Conservation (phyloP, 116 monocot species). For the Papilionanthe hybrid region DNA sequence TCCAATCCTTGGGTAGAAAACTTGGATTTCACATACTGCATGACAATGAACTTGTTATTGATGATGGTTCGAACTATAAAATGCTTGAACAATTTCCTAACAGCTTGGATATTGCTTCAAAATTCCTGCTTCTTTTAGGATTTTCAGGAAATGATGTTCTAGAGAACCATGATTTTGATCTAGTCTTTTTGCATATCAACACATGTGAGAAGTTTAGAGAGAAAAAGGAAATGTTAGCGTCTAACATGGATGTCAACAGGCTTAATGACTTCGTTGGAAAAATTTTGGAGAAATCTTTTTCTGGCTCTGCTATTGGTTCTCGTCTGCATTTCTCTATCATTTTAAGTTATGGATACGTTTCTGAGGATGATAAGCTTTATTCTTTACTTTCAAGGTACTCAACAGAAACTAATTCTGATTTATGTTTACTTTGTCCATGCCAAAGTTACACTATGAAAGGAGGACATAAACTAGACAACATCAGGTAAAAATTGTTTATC, state of each 20-base stretch:
- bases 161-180: conserved; percentile 69
- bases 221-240: conserved; percentile 33
- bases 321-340: conserved; percentile 71
- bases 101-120: conserved; percentile 14
- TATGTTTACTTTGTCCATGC: conserved; percentile 68
- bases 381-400: conserved; percentile 24
- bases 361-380: conserved; percentile 23
- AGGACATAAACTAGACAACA: conserved; percentile 45
- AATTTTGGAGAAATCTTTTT: conserved; percentile 40
- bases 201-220: conserved; percentile 28
- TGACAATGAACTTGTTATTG: conserved; percentile 27
- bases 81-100: conserved; percentile 2
- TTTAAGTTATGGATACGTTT: conserved; percentile 57
- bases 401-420: conserved; percentile 56
- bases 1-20: conserved; percentile 53
- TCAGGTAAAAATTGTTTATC: conserved; percentile 47
- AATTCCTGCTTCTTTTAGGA: conserved; percentile 57
- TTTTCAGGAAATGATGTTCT: conserved; percentile 53
- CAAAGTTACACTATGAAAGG: conserved; percentile 90
- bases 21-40: conserved; percentile 57
- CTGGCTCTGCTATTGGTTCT: conserved; percentile 53
- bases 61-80: conserved; percentile 10
- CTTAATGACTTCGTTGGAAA: conserved; percentile 63
- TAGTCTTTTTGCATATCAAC: conserved; percentile 66
- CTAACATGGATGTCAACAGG: conserved; percentile 36